phyloP scores from a whole-genome alignment of 116 monocot species.

The Papilionanthe hybrid region DNA sequence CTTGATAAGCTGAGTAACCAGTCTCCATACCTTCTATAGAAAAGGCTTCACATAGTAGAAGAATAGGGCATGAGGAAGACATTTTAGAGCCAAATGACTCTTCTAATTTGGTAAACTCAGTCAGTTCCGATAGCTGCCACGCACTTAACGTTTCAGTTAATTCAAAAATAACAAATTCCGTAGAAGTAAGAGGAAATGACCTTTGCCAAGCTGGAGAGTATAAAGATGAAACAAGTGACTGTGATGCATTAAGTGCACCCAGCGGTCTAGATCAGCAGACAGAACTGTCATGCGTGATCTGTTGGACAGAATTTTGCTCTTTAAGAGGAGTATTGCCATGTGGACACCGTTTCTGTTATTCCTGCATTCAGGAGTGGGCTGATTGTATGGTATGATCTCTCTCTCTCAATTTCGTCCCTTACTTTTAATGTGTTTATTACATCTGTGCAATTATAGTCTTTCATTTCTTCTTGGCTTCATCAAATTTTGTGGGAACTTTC shows the following conservation, averaged over 20 bases:
- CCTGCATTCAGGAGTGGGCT: conserved; percentile 82
- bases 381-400: conserved; percentile 51
- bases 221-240: conserved; percentile 16
- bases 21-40: conserved; percentile 8
- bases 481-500: too few species aligned
- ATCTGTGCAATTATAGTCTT: too few species aligned
- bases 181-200: conserved; percentile 5
- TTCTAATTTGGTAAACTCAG: neutral
- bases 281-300: conserved; percentile 83
- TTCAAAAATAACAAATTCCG: conserved; percentile 12
- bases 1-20: conserved; percentile 11
- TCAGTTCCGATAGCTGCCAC: neutral
- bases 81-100: neutral
- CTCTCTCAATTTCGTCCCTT: neutral
- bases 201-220: conserved; percentile 12
- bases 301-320: conserved; percentile 76
- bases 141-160: neutral
- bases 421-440: too few species aligned
- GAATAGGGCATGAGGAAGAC: conserved; percentile 8
- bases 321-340: conserved; percentile 78
- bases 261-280: conserved; percentile 14
- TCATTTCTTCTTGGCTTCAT: too few species aligned
- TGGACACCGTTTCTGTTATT: conserved; percentile 91
- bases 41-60: conserved; percentile 9
- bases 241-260: conserved; percentile 13